Base-by-base conservation (phyloP, 208 protist species). In the Trypanosoma boissoni region DNA sequence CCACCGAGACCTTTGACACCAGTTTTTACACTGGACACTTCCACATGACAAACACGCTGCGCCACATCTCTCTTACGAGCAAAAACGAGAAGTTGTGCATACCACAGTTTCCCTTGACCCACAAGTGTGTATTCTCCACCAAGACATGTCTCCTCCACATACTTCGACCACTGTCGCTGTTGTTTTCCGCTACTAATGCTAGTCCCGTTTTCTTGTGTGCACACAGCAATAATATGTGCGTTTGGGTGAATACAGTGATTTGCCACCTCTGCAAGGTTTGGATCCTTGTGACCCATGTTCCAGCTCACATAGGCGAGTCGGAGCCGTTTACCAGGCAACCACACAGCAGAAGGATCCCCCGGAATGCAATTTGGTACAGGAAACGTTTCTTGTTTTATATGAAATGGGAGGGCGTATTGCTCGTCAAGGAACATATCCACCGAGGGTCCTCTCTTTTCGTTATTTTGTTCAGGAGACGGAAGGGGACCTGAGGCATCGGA, bases 71-170 rank as follows among this genome's bases (percentile, higher is more conserved):
- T 63, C 10, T 61, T 53, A 14, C 88, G 73, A 1, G 75, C 87
- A 58, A 91, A 96, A 4, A 96, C 86, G 3, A 81, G 57, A 36
- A 97, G 62, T 36, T 96, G 89, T 26, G 91, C 69, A 9, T 84
- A 90, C 80, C 88, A 91, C 68, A 92, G 70, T 51, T 75, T 59
- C 24, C 75, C 63, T 31, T 71, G 64, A 9, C 66, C 62, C 1
- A 92, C 75, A 21, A 88, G 51, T n/a, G 68, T 66, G 63, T 95
- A 95, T 37, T 76, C 29, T 9, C 43, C 49, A 10, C 64, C 28
- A 9, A 95, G 67, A 41, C 88, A 95, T 1, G 54, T 68, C 0
- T 62, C 24, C 3, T 28, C 42, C 10, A 92, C 42, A 26, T 61
- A 51, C 14, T 68, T 52, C 0, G 43, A 39, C 88, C 88, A 95